phyloP scores from a whole-genome alignment of 495 filamentous ascomycete species.

The Aspergillus mulundensis region DNA sequence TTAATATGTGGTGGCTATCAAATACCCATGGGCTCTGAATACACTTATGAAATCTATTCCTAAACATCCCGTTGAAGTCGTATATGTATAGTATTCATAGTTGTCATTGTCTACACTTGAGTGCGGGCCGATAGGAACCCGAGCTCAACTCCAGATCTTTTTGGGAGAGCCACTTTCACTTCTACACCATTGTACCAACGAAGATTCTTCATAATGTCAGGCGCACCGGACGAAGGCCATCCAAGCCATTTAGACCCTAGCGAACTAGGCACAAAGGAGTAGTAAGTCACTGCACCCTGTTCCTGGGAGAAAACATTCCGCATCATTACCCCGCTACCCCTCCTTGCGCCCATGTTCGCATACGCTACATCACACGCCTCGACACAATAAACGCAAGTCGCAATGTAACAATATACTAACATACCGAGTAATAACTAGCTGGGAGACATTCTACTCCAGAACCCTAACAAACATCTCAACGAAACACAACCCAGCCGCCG shows the following conservation, averaged over 20 bases:
- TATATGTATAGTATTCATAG: too few species aligned
- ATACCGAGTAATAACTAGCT: slow-evolving; percentile 20
- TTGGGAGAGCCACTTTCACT: not conserved
- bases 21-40: slow-evolving; percentile 22
- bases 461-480: slow-evolving; percentile 38
- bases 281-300: slow-evolving; percentile 35
- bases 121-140: slow-evolving; percentile 11
- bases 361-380: not conserved
- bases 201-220: slow-evolving; percentile 5
- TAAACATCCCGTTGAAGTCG: not conserved
- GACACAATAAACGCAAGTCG: not conserved
- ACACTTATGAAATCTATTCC: slow-evolving; percentile 5
- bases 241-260: slow-evolving; percentile 47
- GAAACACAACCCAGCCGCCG: slow-evolving; percentile 15
- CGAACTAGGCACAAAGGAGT: slow-evolving; percentile 53
- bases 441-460: slow-evolving; percentile 46
- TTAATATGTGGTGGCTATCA: slow-evolving; percentile 18
- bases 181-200: not conserved
- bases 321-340: slow-evolving; percentile 21
- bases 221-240: slow-evolving; percentile 19
- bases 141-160: not conserved
- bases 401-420: not conserved
- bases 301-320: not conserved
- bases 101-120: not conserved
- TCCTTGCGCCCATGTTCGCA: not conserved